These are phyloP conservation scores for Vachellia collinsii DNA, from an alignment of 306 rosid genomes.

Conservation along the genomic window DNA sequence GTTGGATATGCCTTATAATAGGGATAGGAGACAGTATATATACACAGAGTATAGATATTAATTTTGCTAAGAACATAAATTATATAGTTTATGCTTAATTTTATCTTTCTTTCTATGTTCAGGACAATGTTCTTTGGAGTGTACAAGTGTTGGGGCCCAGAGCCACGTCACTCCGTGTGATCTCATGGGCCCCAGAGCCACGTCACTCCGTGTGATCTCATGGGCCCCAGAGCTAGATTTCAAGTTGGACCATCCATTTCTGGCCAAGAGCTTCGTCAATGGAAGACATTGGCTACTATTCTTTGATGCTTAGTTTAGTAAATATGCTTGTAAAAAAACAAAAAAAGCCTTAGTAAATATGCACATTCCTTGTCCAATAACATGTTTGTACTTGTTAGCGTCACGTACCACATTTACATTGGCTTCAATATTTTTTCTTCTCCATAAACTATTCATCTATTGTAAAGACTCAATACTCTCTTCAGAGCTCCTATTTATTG, in stretches of 20 bases:
- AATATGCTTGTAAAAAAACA: not conserved
- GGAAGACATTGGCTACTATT: constrained; percentile 84
- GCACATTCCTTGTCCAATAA: not conserved
- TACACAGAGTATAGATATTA: not conserved
- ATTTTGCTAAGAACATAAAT: not conserved
- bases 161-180: constrained; percentile 43
- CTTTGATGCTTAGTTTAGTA: constrained; percentile 49
- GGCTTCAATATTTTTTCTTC: no score
- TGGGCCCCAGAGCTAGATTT: constrained; percentile 66
- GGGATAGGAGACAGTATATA: no score
- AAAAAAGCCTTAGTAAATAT: not conserved
- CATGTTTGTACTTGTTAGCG: not conserved
- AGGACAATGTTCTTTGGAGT: constrained; percentile 69
- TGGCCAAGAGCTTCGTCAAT: constrained; percentile 69
- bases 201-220: constrained; percentile 40
- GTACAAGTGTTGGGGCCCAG: constrained; percentile 79
- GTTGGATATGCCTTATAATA: no score
- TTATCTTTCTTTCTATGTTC: not conserved
- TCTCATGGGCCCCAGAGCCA: constrained; percentile 75
- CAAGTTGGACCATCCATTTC: constrained; percentile 62
- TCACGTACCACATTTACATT: no score
- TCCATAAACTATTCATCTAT: no score
- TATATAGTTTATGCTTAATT: not conserved
- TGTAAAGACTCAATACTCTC: not conserved
- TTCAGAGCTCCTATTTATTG: not conserved